Percentiles rank a stretch among this genome's conserved stretches.
Conservation (phyloP, 176 grass and related monocot species). For the Phragmites australis region DNA sequence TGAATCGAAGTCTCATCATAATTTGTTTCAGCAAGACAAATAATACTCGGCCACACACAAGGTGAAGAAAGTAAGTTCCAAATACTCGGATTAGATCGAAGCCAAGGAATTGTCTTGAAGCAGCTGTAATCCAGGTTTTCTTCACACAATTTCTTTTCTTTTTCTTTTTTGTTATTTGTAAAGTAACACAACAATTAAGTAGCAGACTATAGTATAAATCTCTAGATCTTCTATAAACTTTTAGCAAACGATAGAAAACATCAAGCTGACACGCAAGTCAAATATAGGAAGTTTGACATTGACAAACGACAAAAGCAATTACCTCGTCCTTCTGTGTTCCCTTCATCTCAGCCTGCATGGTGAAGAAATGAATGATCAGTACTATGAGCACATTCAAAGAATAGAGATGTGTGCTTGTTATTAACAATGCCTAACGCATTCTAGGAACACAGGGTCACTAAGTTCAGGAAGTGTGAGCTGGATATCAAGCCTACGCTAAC, state of each 20-base stretch:
- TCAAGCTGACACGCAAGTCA: not conserved
- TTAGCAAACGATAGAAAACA: not conserved
- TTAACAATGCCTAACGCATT: not conserved
- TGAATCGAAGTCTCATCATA: not conserved
- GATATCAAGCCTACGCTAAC: not conserved
- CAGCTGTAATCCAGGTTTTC: not conserved
- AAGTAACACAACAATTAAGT: not conserved
- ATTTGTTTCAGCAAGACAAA: not conserved
- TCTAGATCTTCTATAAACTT: not conserved
- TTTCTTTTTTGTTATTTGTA: not conserved
- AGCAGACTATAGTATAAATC: not conserved
- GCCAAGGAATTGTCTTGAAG: not conserved
- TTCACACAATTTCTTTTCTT: not conserved
- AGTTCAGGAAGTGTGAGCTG: not conserved
- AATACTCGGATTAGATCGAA: not conserved
- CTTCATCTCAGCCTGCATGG: slow-evolving; percentile 67
- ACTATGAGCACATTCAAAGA: not conserved
- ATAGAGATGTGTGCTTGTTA: not conserved
- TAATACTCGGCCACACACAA: not conserved
- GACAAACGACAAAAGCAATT: slow-evolving; percentile 18
- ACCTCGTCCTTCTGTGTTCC: slow-evolving; percentile 82
- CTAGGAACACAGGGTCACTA: not conserved
- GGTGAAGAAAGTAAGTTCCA: not conserved
- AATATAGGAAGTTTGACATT: not conserved
- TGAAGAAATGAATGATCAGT: slow-evolving; percentile 25